phyloP scores from a whole-genome alignment of 129 eudicot species.

The Centaurea solstitialis region DNA sequence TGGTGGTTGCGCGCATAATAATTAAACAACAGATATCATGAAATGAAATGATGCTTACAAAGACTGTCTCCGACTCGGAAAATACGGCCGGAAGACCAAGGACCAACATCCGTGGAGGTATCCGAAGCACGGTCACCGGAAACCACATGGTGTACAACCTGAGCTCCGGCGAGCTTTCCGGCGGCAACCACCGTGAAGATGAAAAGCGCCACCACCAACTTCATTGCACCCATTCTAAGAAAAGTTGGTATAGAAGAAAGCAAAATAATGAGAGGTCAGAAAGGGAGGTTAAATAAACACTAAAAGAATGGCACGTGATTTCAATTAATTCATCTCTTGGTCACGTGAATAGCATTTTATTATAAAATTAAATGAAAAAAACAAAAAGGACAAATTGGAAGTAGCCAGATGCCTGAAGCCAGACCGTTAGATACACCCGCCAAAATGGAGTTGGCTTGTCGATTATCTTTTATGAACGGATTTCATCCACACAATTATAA shows the following conservation, averaged over 20 bases:
- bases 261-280: background rate
- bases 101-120: constrained; percentile 18
- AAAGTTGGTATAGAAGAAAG: background rate
- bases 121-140: constrained; percentile 22
- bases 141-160: constrained; percentile 31
- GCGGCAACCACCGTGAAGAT: constrained; percentile 24
- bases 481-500: background rate
- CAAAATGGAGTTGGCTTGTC: background rate
- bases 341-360: constrained; percentile 27
- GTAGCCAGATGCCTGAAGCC: background rate
- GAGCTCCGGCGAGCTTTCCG: constrained; percentile 18
- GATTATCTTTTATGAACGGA: background rate
- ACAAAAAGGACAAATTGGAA: background rate
- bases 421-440: background rate
- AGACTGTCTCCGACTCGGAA: constrained; percentile 35
- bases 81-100: constrained; percentile 28
- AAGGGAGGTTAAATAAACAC: constrained; percentile 24
- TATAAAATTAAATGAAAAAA: too few relatives aligned
- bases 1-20: too few relatives aligned
- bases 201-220: constrained; percentile 26
- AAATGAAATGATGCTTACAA: constrained; percentile 22
- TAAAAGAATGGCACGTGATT: constrained; percentile 19
- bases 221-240: constrained; percentile 13
- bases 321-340: background rate
- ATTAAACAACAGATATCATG: background rate